Percentiles rank a stretch among this genome's conserved stretches.
phyloP scores from a whole-genome alignment of 352 stramenopile genomes.

The Vaucheria bursata region DNA sequence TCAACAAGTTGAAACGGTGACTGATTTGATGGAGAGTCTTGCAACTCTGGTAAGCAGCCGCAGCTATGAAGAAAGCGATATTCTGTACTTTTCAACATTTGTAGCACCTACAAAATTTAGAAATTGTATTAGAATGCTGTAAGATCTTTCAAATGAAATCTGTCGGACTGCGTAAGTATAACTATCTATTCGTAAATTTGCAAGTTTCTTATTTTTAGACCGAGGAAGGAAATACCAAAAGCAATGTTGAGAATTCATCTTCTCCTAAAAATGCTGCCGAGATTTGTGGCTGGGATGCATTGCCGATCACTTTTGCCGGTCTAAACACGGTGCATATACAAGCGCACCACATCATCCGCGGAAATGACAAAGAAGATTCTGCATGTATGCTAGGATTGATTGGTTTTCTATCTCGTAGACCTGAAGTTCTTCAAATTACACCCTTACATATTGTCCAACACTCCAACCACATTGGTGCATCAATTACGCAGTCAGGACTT shows the following conservation, averaged over 20 bases:
- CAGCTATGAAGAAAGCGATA: not conserved
- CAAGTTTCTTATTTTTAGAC: not conserved
- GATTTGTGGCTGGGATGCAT: not conserved
- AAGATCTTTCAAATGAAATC: not conserved
- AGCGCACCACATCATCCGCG: not conserved
- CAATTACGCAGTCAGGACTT: not conserved
- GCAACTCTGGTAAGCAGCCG: not conserved
- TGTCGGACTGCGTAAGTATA: not conserved
- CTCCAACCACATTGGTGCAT: not conserved
- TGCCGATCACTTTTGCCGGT: not conserved
- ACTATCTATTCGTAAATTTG: not conserved
- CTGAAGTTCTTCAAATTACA: not conserved
- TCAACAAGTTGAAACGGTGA: not conserved
- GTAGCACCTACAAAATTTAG: not conserved
- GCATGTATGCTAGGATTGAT: not conserved
- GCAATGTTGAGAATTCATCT: not conserved
- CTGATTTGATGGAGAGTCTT: not conserved
- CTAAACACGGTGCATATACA: not conserved
- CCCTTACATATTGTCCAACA: not conserved
- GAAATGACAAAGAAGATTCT: not conserved
- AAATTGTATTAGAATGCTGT: not conserved
- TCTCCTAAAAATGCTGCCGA: not conserved
- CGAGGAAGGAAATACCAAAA: not conserved
- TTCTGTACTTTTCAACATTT: not conserved
- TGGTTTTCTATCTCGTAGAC: not conserved